A percentile compares a stretch with the other conserved stretches of the same genome.
phyloP scores from a whole-genome alignment of 768 basidiomycete genomes.

The Lactarius vividus region DNA sequence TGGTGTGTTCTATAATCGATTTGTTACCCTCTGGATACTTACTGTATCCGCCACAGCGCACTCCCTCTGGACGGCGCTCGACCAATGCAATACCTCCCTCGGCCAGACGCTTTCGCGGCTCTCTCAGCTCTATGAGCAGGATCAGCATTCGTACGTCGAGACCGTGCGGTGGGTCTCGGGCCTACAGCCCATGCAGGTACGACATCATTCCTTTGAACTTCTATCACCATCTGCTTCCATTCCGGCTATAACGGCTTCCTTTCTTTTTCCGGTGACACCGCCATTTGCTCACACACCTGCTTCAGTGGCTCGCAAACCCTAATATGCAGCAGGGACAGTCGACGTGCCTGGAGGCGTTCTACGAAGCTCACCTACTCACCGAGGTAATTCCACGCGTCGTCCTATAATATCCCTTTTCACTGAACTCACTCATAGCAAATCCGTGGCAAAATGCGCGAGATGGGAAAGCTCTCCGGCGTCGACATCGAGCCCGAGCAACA shows the following conservation, averaged over 20 bases:
- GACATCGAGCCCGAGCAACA: constrained; percentile 92
- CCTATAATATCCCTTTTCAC: neutral
- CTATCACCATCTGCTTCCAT: neutral
- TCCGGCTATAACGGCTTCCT: neutral
- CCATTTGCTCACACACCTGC: neutral
- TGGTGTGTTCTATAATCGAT: constrained; percentile 39
- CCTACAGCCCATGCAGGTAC: constrained; percentile 56
- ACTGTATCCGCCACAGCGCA: constrained; percentile 44
- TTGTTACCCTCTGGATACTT: neutral
- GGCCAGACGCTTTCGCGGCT: constrained; percentile 52
- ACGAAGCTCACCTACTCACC: constrained; percentile 52
- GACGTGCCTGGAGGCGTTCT: constrained; percentile 53
- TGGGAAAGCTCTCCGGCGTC: constrained; percentile 74
- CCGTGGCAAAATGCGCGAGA: constrained; percentile 74
- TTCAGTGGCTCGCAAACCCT: constrained; percentile 61
- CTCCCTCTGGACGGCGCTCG: constrained; percentile 61
- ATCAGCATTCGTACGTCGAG: constrained; percentile 51
- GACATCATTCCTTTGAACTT: constrained; percentile 16
- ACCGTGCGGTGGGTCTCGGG: constrained; percentile 62
- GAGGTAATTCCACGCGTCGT: constrained; percentile 43
- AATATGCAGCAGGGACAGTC: constrained; percentile 42
- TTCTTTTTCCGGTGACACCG: neutral
- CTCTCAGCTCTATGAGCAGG: constrained; percentile 45
- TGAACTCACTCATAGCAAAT: constrained; percentile 54
- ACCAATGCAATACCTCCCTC: constrained; percentile 59